Base-by-base conservation (phyloP, 345 rosid genomes). In the Eutrema yunnanense region DNA sequence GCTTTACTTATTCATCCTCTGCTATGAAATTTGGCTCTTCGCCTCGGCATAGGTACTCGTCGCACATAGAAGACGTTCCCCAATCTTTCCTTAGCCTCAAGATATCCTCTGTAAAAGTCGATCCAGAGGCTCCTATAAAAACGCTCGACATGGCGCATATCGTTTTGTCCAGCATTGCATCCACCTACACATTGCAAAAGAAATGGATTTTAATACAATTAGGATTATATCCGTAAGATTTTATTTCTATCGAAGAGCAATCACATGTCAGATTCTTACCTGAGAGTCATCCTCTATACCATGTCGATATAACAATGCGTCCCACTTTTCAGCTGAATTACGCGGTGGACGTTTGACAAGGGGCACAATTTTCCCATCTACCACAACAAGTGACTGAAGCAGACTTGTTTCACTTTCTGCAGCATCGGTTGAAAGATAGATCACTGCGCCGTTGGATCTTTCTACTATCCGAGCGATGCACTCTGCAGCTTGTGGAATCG, bases 401-500 rank as follows among this genome's bases (percentile, higher is more conserved):
- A 92, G 75, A 73, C 82, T 76, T 56, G 93, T 90, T 84, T 92
- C 98, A 61, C 97, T 88, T 47, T 82, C 92, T 40, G 98, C 98
- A 16, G 98, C 98, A 83, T 90, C 98, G 3, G 97, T 90, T 63
- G 97, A 92, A 71, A 92, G 97, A 70, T 92, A 92, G 57, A 90
- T 79, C 2, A 87, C 96, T 26, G 85, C 89, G 11, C 84, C 73
- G 67, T 80, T 81, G 59, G 88, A 82, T 74, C 80, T 87, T 73
- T 83, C 97, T 79, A 79, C 88, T 67, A 92, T 60, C 71, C 92
- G 84, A 50, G 80, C 54, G n/a, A 73, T 65, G 4, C 77, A 73
- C 34, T 55, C 77, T 47, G 77, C 77, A 7, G 77, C 77, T 73
- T 73, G 71, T 5, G 71, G 77, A 26, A 73, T 65, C 12, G 71